These are phyloP conservation scores for Vaccinium vitisidaea DNA, from an alignment of 148 eudicot species.

Conservation along the genomic window DNA sequence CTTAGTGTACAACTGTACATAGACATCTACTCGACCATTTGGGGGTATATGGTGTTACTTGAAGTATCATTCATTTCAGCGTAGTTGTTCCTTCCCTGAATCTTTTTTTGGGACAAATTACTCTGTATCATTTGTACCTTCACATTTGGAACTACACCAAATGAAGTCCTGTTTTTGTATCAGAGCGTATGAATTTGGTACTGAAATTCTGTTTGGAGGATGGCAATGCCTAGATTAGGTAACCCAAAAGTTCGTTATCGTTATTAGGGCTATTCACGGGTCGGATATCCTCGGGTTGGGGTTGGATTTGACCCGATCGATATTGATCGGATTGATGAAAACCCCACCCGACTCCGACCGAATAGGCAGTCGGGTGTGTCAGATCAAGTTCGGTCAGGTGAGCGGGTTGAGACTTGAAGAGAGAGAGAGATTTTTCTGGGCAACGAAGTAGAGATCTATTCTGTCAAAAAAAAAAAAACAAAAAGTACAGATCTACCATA, in stretches of 20 bases:
- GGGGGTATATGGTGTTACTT: not conserved
- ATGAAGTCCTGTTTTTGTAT: not conserved
- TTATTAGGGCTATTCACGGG: too few relatives aligned
- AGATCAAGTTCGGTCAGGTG: too few relatives aligned
- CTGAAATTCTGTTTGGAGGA: not conserved
- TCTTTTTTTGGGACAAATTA: not conserved
- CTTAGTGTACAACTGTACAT: not conserved
- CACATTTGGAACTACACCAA: not conserved
- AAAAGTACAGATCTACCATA: too few relatives aligned
- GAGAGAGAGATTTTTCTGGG: too few relatives aligned
- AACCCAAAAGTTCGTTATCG: not conserved
- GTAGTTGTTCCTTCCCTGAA: not conserved
- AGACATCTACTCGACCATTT: not conserved
- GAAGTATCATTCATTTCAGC: not conserved
- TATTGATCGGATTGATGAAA: too few relatives aligned
- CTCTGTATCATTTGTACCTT: not conserved
- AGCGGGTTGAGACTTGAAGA: too few relatives aligned
- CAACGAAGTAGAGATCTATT: too few relatives aligned
- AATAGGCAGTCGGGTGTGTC: too few relatives aligned
- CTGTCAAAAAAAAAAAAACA: too few relatives aligned
- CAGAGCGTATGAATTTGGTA: not conserved
- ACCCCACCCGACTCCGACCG: too few relatives aligned
- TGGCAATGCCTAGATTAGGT: not conserved
- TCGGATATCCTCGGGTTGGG: too few relatives aligned
- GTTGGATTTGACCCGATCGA: too few relatives aligned